These are phyloP conservation scores for Pseudozyma tsukubaensis DNA, from an alignment of 1,284 basidiomycete species.

Conservation along the genomic window DNA sequence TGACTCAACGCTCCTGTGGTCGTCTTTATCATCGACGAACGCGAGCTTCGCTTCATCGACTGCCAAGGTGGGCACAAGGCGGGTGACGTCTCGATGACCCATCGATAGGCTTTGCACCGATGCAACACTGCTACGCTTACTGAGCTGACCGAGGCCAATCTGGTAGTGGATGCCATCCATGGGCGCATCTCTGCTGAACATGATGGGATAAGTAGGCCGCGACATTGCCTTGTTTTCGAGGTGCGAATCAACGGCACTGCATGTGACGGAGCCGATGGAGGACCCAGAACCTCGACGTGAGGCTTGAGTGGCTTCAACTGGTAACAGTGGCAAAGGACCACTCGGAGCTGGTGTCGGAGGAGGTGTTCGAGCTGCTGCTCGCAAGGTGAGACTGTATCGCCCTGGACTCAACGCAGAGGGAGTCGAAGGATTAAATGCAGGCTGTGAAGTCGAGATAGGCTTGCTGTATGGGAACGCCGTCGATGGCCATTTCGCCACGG, in stretches of 20 bases:
- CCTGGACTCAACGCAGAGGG: background rate
- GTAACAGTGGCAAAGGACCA: slow-evolving; percentile 15
- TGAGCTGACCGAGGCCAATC: no score
- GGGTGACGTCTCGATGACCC: no score
- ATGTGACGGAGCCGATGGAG: background rate
- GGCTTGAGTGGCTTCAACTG: background rate
- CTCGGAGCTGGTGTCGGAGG: slow-evolving; percentile 21
- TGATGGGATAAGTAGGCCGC: no score
- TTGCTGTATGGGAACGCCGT: background rate
- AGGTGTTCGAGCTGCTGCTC: slow-evolving; percentile 5
- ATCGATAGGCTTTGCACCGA: no score
- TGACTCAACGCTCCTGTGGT: background rate
- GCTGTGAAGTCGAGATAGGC: background rate
- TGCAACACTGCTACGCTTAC: no score
- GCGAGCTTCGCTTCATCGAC: no score
- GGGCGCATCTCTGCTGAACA: no score
- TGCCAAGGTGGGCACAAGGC: no score
- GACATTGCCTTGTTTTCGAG: no score
- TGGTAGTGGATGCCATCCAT: no score
- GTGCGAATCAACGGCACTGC: background rate
- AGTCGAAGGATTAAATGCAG: background rate
- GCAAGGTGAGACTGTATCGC: background rate
- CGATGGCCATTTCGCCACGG: slow-evolving; percentile 10
- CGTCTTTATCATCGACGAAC: background rate
- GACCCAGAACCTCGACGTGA: background rate